Evolutionary conservation across 2,329 filamentous ascomycete species (phyloP).

Genomic region (Xylaria arbuscula): DNA sequence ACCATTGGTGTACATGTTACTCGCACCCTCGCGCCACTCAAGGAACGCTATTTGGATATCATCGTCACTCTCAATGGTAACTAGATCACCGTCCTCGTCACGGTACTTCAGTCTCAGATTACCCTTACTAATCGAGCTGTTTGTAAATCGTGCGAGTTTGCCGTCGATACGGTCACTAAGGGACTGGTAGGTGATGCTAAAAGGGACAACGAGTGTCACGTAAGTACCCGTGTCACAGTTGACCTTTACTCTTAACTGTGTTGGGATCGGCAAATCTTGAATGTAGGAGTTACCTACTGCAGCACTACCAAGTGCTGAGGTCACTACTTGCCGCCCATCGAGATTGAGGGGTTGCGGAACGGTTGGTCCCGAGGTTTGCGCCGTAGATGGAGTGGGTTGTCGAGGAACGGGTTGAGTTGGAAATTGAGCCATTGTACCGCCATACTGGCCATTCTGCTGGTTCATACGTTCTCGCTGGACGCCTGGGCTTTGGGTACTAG

Average conservation of each 20-base stretch:
- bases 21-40: constrained; percentile 83
- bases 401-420: constrained; percentile 65
- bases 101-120: constrained; percentile 88
- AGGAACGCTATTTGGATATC: constrained; percentile 96
- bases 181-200: constrained; percentile 93
- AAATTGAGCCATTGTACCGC: constrained; percentile 66
- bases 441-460: constrained; percentile 62
- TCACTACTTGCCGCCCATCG: constrained; percentile 57
- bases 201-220: constrained; percentile 94
- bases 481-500: constrained; percentile 77
- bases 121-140: constrained; percentile 82
- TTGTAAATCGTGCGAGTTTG: constrained; percentile 88
- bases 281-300: constrained; percentile 52
- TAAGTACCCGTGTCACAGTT: constrained; percentile 88
- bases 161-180: constrained; percentile 96
- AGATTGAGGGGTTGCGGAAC: constrained; percentile 53
- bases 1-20: constrained; percentile 69
- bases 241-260: constrained; percentile 95
- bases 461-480: constrained; percentile 69
- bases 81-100: constrained; percentile 91
- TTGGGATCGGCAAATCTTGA: constrained; percentile 66
- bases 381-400: constrained; percentile 58
- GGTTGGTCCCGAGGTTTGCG: constrained; percentile 44
- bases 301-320: constrained; percentile 58
- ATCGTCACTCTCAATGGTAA: constrained; percentile 94